These are phyloP conservation scores for Moniliella sp. DNA, from an alignment of 1,284 basidiomycete species.

Conservation along the genomic window DNA sequence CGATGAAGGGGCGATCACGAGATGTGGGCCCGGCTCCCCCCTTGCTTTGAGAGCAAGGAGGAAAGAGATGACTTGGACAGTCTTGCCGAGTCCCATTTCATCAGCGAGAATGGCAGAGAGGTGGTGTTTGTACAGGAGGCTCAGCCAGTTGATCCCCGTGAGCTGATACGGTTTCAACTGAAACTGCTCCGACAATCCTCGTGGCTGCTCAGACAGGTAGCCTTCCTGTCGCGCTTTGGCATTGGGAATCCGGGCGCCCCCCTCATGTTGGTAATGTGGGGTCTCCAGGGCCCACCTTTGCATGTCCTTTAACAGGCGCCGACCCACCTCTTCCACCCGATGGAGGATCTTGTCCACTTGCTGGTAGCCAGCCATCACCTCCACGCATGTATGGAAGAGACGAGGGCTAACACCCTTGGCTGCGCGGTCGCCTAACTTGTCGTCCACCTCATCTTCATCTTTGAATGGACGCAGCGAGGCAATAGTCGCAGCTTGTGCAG, in stretches of 20 bases:
- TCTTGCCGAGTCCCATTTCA: conserved; percentile 69
- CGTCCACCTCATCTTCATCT: conserved; percentile 47
- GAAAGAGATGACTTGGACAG: conserved; percentile 91
- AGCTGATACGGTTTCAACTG: conserved; percentile 87
- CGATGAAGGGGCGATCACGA: conserved; percentile 72
- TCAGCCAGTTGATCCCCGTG: conserved; percentile 90
- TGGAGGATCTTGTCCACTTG: conserved; percentile 71
- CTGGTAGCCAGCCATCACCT: conserved; percentile 65
- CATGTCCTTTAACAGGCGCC: conserved; percentile 45
- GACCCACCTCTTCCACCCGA: conserved; percentile 66
- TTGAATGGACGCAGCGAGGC: conserved; percentile 60
- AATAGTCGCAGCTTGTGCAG: conserved; percentile 53
- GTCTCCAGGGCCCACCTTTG: background rate
- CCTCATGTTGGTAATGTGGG: background rate
- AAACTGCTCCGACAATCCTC: conserved; percentile 48
- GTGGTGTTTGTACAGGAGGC: conserved; percentile 76
- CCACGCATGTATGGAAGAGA: conserved; percentile 69
- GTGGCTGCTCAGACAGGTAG: conserved; percentile 54
- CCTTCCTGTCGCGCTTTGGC: conserved; percentile 14
- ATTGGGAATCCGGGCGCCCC: background rate
- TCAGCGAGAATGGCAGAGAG: conserved; percentile 2
- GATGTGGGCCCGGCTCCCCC: conserved; percentile 62
- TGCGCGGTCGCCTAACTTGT: conserved; percentile 49
- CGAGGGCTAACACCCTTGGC: conserved; percentile 76
- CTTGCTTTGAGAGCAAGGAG: conserved; percentile 60